phyloP scores from a whole-genome alignment of 2,329 filamentous ascomycete genomes.

The Ascochyta viciae-villosae region DNA sequence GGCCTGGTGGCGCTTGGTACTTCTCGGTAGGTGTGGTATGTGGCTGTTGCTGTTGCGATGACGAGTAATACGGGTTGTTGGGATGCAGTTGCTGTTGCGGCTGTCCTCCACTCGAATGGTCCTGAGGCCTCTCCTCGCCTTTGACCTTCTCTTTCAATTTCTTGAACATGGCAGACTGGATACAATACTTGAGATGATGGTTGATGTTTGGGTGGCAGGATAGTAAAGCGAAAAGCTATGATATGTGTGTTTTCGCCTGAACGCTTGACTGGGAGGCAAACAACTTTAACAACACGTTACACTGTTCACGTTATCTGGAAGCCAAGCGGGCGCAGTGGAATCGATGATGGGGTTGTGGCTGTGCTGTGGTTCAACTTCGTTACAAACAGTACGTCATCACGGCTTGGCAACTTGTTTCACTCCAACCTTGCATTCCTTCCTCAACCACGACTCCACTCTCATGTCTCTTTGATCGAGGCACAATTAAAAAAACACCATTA shows the following conservation, averaged over 20 bases:
- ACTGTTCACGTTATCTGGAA: not conserved
- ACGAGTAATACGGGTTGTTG: slow-evolving; percentile 35
- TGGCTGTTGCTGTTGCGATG: slow-evolving; percentile 22
- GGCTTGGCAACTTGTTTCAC: slow-evolving; percentile 4
- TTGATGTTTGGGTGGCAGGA: not conserved
- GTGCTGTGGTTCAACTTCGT: not conserved
- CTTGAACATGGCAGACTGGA: slow-evolving; percentile 40
- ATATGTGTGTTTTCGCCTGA: not conserved
- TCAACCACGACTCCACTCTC: not conserved
- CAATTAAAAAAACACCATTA: not conserved
- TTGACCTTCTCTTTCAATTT: slow-evolving; percentile 47
- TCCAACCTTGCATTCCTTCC: not conserved
- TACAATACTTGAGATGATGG: not conserved
- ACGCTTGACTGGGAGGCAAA: not conserved
- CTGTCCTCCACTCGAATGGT: slow-evolving; percentile 7
- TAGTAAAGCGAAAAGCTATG: not conserved
- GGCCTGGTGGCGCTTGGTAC: slow-evolving; percentile 40
- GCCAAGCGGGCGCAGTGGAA: not conserved
- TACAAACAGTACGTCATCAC: slow-evolving; percentile 8
- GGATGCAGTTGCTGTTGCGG: slow-evolving; percentile 33
- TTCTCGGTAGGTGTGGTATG: slow-evolving; percentile 29
- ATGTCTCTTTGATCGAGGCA: not conserved
- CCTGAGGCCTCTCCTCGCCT: slow-evolving; percentile 29
- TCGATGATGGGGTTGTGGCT: slow-evolving; percentile 4
- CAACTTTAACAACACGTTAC: not conserved